Evolutionary conservation across 164 flowering plant species (phyloP), one percentile per base, ranked within the genome.

Genomic region (Dillenia turbinata): DNA sequence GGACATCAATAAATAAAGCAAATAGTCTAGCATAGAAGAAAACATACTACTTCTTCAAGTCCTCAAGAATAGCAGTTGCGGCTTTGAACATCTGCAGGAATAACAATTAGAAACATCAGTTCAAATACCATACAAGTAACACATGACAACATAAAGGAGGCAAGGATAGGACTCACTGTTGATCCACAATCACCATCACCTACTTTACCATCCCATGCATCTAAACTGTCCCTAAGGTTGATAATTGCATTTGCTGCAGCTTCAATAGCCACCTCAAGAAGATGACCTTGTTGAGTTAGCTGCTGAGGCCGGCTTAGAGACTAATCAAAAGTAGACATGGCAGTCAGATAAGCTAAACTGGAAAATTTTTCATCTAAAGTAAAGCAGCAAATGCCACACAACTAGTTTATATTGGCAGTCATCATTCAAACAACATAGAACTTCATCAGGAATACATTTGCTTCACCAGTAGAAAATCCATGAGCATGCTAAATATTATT

Each of bases 161-260:
- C 24, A n/a, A 56, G 17, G 48, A 48, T 50, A 49, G 49, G 63
- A 80, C 96, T 81, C 70, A 93, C 98, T 7, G 96, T 89, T 54
- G 97, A 82, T 10, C 98, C 98, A 81, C 98, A 94, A 67, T 94
- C 98, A 59, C 96, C 97, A 74, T 93, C 98, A 69, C 96, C 98
- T 40, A 81, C 95, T 89, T 81, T 82, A 61, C 86, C 63, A 66
- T 94, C 98, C 96, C 91, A 94, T 54, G 85, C 95, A 81, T 94
- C 87, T 63, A 93, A 75, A 69, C 53, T 71, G 49, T 90, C 96
- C 69, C 26, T 85, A 10, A 90, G 72, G 75, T 74, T 66, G 43
- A 89, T 79, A 33, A 94, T 62, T 57, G 81, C 90, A 67, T 68
- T 77, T 47, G 86, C 86, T 62, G 92, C 97, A 63, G 98, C 96